phyloP scores from a whole-genome alignment of 108 stramenopile species.

The Nitzschia inconspicua region DNA sequence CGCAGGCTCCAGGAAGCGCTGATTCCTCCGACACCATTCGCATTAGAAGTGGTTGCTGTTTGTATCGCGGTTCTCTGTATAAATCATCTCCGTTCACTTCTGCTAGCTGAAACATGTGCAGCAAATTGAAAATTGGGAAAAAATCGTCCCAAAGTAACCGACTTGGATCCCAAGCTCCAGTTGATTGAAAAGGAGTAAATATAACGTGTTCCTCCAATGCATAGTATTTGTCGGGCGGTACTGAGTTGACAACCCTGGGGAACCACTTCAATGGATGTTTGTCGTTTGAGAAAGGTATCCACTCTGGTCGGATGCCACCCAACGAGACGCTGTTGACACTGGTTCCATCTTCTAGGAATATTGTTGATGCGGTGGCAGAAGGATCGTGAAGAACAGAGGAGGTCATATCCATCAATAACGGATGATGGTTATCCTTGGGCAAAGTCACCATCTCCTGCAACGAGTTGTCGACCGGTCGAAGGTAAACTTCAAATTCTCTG shows the following conservation, averaged over 20 bases:
- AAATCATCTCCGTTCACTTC: not conserved
- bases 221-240: constrained; percentile 19
- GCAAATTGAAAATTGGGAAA: constrained; percentile 41
- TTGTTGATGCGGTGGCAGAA: not conserved
- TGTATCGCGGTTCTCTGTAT: constrained; percentile 4
- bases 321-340: constrained; percentile 25
- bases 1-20: no score
- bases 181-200: constrained; percentile 51
- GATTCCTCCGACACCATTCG: no score
- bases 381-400: not conserved
- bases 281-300: no score
- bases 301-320: no score
- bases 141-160: constrained; percentile 50
- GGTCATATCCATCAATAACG: constrained; percentile 4
- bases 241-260: constrained; percentile 19
- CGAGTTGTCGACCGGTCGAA: constrained; percentile 10
- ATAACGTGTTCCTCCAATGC: constrained; percentile 29
- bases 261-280: constrained; percentile 35
- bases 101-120: constrained; percentile 30
- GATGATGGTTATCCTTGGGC: not conserved
- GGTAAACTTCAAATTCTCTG: constrained; percentile 21
- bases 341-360: constrained; percentile 49
- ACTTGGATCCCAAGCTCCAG: constrained; percentile 16
- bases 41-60: no score
- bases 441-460: not conserved